Evolutionary conservation across 805 yeast species (phyloP).

Genomic region (Lachancea cidri): DNA sequence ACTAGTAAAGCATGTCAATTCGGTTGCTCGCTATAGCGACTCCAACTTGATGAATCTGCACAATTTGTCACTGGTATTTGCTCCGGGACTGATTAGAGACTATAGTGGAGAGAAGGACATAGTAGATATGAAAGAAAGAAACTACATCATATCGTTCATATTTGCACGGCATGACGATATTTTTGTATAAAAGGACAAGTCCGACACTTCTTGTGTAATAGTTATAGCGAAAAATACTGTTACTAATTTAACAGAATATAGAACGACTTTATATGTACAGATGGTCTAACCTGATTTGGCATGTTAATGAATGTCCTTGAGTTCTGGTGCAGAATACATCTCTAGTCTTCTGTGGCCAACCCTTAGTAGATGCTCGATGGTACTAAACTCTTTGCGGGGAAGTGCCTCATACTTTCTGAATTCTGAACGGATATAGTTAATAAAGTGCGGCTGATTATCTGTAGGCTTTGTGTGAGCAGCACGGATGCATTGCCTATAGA

Average conservation of each 20-base stretch:
- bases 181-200: slow-evolving; percentile 7
- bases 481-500: slow-evolving; percentile 46
- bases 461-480: slow-evolving; percentile 42
- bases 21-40: slow-evolving; percentile 48
- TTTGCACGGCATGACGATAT: slow-evolving; percentile 40
- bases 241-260: background rate
- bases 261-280: background rate
- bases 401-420: slow-evolving; percentile 53
- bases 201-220: background rate
- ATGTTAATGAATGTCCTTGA: slow-evolving; percentile 55
- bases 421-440: slow-evolving; percentile 49
- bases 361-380: slow-evolving; percentile 79
- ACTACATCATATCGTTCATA: slow-evolving; percentile 70
- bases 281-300: background rate
- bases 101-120: slow-evolving; percentile 75
- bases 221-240: background rate
- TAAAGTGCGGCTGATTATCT: slow-evolving; percentile 42
- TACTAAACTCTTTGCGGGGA: slow-evolving; percentile 73
- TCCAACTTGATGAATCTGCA: slow-evolving; percentile 76
- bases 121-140: slow-evolving; percentile 75
- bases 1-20: slow-evolving; percentile 59
- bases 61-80: slow-evolving; percentile 87
- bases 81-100: slow-evolving; percentile 86
- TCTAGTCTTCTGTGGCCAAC: slow-evolving; percentile 69
- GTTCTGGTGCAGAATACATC: slow-evolving; percentile 62